Percentiles rank a stretch among this genome's conserved stretches.
These are phyloP conservation scores for Tricladium varicosporioides DNA, from an alignment of 2,329 filamentous ascomycete genomes.

Conservation along the genomic window DNA sequence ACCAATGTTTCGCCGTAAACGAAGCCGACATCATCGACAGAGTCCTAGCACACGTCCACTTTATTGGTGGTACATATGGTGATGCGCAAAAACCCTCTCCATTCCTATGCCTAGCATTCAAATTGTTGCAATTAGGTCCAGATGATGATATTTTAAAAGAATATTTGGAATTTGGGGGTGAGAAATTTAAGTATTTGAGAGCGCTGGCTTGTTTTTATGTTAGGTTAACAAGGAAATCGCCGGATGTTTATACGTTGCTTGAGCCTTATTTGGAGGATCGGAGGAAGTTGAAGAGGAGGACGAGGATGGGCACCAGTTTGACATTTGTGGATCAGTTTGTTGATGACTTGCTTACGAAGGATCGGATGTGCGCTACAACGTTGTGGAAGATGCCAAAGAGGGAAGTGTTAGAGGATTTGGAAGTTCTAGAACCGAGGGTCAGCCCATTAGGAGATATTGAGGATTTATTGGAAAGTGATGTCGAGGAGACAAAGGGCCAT, in stretches of 20 bases:
- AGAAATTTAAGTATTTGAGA: slow-evolving; percentile 81
- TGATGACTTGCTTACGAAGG: slow-evolving; percentile 85
- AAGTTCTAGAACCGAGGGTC: slow-evolving; percentile 78
- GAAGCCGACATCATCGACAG: slow-evolving; percentile 80
- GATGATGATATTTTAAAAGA: slow-evolving; percentile 74
- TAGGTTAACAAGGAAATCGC: slow-evolving; percentile 78
- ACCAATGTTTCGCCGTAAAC: slow-evolving; percentile 96
- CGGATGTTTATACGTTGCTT: slow-evolving; percentile 74
- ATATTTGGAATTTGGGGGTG: slow-evolving; percentile 75
- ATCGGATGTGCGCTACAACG: slow-evolving; percentile 86
- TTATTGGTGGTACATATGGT: slow-evolving; percentile 86
- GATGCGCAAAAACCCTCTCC: slow-evolving; percentile 82
- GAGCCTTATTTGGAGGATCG: slow-evolving; percentile 82
- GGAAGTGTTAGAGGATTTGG: slow-evolving; percentile 82
- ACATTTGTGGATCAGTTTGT: slow-evolving; percentile 90
- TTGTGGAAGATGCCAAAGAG: slow-evolving; percentile 87
- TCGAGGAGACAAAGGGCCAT: slow-evolving; percentile 32
- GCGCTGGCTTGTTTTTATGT: slow-evolving; percentile 91
- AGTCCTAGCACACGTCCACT: slow-evolving; percentile 76
- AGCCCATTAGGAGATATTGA: slow-evolving; percentile 82
- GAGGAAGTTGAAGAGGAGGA: slow-evolving; percentile 77
- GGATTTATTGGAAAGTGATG: slow-evolving; percentile 56
- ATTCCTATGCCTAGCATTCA: slow-evolving; percentile 92
- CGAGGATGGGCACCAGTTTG: slow-evolving; percentile 70
- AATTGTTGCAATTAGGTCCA: slow-evolving; percentile 85